Evolutionary conservation across 768 basidiomycete genomes (phyloP).

Genomic region (Astraeus odoratus): DNA sequence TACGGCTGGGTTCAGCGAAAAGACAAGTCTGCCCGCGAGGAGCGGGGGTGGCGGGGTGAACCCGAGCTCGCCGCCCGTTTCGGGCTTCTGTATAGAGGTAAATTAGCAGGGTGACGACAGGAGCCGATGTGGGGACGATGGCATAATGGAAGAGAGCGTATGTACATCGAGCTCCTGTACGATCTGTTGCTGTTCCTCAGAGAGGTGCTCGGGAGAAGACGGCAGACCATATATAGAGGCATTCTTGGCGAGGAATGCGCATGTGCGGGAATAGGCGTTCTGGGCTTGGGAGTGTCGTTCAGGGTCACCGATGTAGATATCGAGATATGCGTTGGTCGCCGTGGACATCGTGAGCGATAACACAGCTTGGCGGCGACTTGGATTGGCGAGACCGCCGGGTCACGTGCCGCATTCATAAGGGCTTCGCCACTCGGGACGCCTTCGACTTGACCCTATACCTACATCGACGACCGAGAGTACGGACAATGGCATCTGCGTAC

Average conservation of each 20-base stretch:
- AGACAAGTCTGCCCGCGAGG: constrained; percentile 34
- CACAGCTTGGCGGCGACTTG: too few relatives aligned
- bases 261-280: constrained; percentile 27
- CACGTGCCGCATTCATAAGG: too few relatives aligned
- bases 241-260: constrained; percentile 30
- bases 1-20: constrained; percentile 36
- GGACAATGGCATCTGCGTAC: constrained; percentile 74
- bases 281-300: constrained; percentile 18
- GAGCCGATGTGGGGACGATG: constrained; percentile 1
- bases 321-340: constrained; percentile 26
- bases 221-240: constrained; percentile 39
- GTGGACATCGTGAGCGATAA: too few relatives aligned
- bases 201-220: constrained; percentile 29
- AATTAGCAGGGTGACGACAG: not conserved
- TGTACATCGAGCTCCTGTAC: constrained; percentile 36
- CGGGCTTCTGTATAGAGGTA: constrained; percentile 19
- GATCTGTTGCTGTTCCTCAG: constrained; percentile 39
- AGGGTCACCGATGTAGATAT: constrained; percentile 37
- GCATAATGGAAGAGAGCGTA: constrained; percentile 30
- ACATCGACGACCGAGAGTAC: not conserved
- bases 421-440: too few relatives aligned
- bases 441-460: too few relatives aligned
- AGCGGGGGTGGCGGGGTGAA: constrained; percentile 33
- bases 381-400: too few relatives aligned
- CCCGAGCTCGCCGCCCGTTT: constrained; percentile 18